phyloP scores from a whole-genome alignment of 768 basidiomycete species.

The Paxillus involutus region DNA sequence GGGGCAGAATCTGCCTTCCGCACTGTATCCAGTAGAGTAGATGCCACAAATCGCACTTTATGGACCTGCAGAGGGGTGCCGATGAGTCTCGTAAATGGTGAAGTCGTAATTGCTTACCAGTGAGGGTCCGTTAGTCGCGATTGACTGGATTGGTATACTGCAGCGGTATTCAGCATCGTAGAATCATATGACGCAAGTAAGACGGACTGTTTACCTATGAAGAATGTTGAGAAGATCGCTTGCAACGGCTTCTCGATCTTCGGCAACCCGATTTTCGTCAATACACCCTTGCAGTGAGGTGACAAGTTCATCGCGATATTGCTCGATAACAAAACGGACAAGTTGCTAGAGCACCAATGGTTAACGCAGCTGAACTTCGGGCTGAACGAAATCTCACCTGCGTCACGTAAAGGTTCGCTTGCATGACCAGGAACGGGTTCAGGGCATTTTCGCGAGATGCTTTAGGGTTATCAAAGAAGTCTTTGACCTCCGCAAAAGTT shows the following conservation, averaged over 20 bases:
- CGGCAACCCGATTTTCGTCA: slow-evolving; percentile 63
- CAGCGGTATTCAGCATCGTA: slow-evolving; percentile 4
- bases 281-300: slow-evolving; percentile 62
- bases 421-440: slow-evolving; percentile 90
- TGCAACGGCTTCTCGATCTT: slow-evolving; percentile 81
- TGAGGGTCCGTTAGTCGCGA: slow-evolving; percentile 85
- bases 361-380: not conserved
- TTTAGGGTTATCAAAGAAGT: slow-evolving; percentile 90
- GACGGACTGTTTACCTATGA: slow-evolving; percentile 53
- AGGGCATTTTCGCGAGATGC: slow-evolving; percentile 82
- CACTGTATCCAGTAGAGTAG: slow-evolving; percentile 83
- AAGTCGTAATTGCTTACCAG: slow-evolving; percentile 42
- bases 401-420: slow-evolving; percentile 90
- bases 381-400: slow-evolving; percentile 52
- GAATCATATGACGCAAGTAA: not conserved
- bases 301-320: slow-evolving; percentile 86
- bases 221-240: slow-evolving; percentile 85
- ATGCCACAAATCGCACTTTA: slow-evolving; percentile 93
- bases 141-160: slow-evolving; percentile 91
- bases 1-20: slow-evolving; percentile 79
- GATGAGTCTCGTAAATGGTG: not conserved
- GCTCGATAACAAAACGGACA: slow-evolving; percentile 88
- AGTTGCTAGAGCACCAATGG: slow-evolving; percentile 63
- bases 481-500: slow-evolving; percentile 85
- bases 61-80: slow-evolving; percentile 54